phyloP scores from a whole-genome alignment of 352 stramenopile species.

The Globisporangium emineosum region DNA sequence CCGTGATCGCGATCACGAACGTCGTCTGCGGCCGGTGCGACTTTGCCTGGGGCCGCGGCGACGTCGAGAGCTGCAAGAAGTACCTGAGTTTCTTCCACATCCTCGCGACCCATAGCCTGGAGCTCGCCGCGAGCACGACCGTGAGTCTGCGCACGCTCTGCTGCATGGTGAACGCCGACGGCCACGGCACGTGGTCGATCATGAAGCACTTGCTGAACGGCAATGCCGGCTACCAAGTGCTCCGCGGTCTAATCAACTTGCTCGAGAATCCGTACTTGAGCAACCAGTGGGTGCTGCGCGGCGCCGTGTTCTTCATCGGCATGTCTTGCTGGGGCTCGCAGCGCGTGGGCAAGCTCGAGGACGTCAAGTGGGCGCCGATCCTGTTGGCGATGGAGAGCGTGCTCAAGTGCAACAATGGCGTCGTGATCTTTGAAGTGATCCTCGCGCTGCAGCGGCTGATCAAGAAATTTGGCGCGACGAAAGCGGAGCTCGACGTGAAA shows the following conservation, averaged over 20 bases:
- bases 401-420: slow-evolving; percentile 61
- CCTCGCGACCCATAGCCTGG: slow-evolving; percentile 54
- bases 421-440: slow-evolving; percentile 88
- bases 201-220: slow-evolving; percentile 79
- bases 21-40: slow-evolving; percentile 67
- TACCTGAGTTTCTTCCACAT: slow-evolving; percentile 80
- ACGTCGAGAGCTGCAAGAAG: slow-evolving; percentile 68
- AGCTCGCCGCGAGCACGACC: slow-evolving; percentile 54
- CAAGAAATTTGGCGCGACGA: slow-evolving; percentile 77
- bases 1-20: slow-evolving; percentile 66
- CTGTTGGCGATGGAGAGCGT: slow-evolving; percentile 61
- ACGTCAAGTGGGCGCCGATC: slow-evolving; percentile 73
- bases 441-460: slow-evolving; percentile 82
- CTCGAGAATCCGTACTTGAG: slow-evolving; percentile 59
- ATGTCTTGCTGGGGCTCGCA: slow-evolving; percentile 89
- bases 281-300: slow-evolving; percentile 73
- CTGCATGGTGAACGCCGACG: slow-evolving; percentile 82
- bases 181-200: slow-evolving; percentile 77
- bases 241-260: slow-evolving; percentile 67
- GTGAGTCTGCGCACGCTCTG: slow-evolving; percentile 72
- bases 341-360: slow-evolving; percentile 64
- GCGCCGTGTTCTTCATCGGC: slow-evolving; percentile 83
- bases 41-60: slow-evolving; percentile 63
- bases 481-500: slow-evolving; percentile 11
- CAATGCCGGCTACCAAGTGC: slow-evolving; percentile 56